Evolutionary conservation across 2,329 filamentous ascomycete genomes (phyloP), one percentile per base, ranked within the genome.

Genomic region (Aspergillus pseudoterreus): DNA sequence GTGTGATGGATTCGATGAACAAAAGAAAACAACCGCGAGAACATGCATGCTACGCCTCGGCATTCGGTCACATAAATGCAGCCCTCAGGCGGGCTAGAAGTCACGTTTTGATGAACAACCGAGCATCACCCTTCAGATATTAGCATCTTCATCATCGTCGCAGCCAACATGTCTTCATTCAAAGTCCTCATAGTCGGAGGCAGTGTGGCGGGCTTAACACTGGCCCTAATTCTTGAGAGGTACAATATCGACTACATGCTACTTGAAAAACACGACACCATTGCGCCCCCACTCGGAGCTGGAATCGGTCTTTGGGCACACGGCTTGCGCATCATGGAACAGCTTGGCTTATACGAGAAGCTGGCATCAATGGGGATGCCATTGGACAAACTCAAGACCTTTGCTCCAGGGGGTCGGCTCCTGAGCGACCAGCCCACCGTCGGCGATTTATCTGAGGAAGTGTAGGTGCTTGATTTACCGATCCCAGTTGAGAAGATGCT

Each of bases 131-230:
- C 10, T 10, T 30, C 22, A 22, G 9, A 30, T 2, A 9, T 11
- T 30, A 9, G 1, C 27, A 38, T 3, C n/a, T n/a, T n/a, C 35
- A n/a, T 38, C 12, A 6, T 38, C 27, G 8, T 30, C 27, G 27
- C 27, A 17, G 12, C 15, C 14, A 38, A n/a, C 39, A 42, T 42
- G 39, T n/a, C 5, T 22, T 12, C 39, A 1, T 48, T 49, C 45
- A 42, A 57, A 50, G 70, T 79, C 14, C 60, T 81, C 45, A 78
- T 82, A 47, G 73, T 67, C 0, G 79, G 80, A 15, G 79, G 76
- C 14, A 71, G 74, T 50, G 63, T 82, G 8, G 67, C 74, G 2
- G 80, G 80, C 9, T 63, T 80, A 0, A 63, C 72, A 0, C 63
- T 80, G 5, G 77, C 78, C 3, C 71, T 73, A 42, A 71, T 72